A percentile compares a stretch with the other conserved stretches of the same genome.
These are phyloP conservation scores for Colletotrichum abscissum DNA, from an alignment of 2,329 filamentous ascomycete genomes.

Conservation along the genomic window DNA sequence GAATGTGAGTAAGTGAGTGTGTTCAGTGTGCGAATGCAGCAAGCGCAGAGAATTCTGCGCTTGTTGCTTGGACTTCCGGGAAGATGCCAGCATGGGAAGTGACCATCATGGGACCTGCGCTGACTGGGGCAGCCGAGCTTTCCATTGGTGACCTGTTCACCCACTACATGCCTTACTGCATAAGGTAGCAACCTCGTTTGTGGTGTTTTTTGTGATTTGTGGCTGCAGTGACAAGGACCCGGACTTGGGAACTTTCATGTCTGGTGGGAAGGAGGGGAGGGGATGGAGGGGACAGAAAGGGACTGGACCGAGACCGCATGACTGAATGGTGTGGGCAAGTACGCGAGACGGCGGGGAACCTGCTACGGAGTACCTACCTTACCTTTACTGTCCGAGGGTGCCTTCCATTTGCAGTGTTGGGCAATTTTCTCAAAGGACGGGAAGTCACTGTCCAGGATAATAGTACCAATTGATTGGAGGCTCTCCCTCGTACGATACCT, in stretches of 20 bases:
- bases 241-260: not conserved
- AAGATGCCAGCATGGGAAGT: conserved; percentile 25
- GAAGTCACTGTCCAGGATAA: not conserved
- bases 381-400: not conserved
- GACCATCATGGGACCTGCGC: conserved; percentile 27
- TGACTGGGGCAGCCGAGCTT: conserved; percentile 15
- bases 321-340: conserved; percentile 20
- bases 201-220: not conserved
- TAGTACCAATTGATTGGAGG: not conserved
- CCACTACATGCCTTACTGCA: not conserved
- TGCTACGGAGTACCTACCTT: too few species aligned
- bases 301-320: not conserved
- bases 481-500: not conserved
- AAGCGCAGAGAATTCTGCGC: not conserved
- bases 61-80: conserved; percentile 17
- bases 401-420: not conserved
- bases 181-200: conserved; percentile 5
- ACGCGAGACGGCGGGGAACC: not conserved
- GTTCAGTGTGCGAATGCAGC: conserved; percentile 4
- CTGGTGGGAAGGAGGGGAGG: not conserved
- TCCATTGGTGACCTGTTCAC: conserved; percentile 24
- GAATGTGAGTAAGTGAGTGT: not conserved
- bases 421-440: not conserved
- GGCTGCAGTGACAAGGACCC: not conserved
- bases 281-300: not conserved